Evolutionary conservation across 2,329 filamentous ascomycete genomes (phyloP).

Genomic region (Leptographium wingfieldii): DNA sequence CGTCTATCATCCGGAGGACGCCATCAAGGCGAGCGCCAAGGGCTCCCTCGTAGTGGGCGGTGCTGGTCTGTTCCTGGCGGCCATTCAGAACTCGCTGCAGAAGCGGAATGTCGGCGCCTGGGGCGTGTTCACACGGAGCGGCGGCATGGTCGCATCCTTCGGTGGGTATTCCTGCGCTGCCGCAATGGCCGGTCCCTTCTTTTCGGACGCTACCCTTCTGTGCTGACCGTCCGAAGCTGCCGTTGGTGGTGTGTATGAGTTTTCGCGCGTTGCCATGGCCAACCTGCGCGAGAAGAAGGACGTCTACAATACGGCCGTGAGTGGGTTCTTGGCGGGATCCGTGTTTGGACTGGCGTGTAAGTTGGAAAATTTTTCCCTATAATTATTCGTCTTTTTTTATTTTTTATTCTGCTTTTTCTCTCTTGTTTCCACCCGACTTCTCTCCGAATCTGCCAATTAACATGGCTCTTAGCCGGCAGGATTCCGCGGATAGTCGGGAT

Average conservation of each 20-base stretch:
- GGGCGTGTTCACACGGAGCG: conserved; percentile 69
- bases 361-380: conserved; percentile 15
- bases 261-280: conserved; percentile 62
- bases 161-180: conserved; percentile 29
- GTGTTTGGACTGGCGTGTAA: conserved; percentile 62
- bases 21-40: conserved; percentile 41
- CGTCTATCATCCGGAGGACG: conserved; percentile 35
- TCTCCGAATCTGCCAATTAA: not conserved
- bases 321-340: conserved; percentile 63
- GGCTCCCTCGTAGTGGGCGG: conserved; percentile 42
- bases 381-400: not conserved
- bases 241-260: conserved; percentile 64
- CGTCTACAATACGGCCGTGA: conserved; percentile 58
- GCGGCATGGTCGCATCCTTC: conserved; percentile 57
- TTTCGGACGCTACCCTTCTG: not conserved
- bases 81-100: conserved; percentile 72
- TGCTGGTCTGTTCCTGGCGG: conserved; percentile 39
- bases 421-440: not conserved
- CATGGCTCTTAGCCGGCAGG: conserved; percentile 36
- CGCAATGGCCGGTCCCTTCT: not conserved
- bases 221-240: conserved; percentile 38
- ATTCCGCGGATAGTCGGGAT: conserved; percentile 60
- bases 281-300: conserved; percentile 83
- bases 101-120: conserved; percentile 70
- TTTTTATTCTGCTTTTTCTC: not conserved